Evolutionary conservation across 2,329 filamentous ascomycete genomes (phyloP).

Genomic region (Beauveria caledonica): DNA sequence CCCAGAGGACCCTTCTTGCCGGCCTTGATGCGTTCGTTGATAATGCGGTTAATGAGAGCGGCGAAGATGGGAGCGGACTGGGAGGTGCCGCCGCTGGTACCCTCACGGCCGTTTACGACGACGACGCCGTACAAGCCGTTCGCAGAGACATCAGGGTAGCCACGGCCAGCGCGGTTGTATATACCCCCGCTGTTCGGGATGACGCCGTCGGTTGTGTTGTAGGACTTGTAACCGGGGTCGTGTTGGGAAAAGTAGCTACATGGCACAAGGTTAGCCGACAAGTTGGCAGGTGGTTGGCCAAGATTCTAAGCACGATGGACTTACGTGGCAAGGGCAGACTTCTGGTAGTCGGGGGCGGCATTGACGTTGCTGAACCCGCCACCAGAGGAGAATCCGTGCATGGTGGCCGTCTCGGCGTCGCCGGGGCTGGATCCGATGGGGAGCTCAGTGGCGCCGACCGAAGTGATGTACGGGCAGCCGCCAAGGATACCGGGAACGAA

Average conservation of each 20-base stretch:
- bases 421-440: slow-evolving; percentile 27
- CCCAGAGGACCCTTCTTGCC: slow-evolving; percentile 29
- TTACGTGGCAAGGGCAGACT: slow-evolving; percentile 23
- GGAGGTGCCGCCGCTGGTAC: slow-evolving; percentile 9
- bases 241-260: slow-evolving; percentile 25
- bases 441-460: slow-evolving; percentile 43
- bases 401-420: slow-evolving; percentile 37
- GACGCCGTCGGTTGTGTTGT: slow-evolving; percentile 2
- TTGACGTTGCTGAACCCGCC: slow-evolving; percentile 33
- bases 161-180: slow-evolving; percentile 4
- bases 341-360: slow-evolving; percentile 37
- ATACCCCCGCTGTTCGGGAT: not conserved
- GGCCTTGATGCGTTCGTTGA: slow-evolving; percentile 12
- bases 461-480: slow-evolving; percentile 37
- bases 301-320: not conserved
- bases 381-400: slow-evolving; percentile 27
- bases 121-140: slow-evolving; percentile 39
- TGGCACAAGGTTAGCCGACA: not conserved
- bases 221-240: slow-evolving; percentile 19
- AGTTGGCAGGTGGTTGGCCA: not conserved
- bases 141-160: slow-evolving; percentile 27
- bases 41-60: slow-evolving; percentile 15
- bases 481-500: slow-evolving; percentile 30
- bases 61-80: slow-evolving; percentile 14
- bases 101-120: slow-evolving; percentile 22